A percentile compares a stretch with the other conserved stretches of the same genome.
Conservation (phyloP, 208 protist genomes). For the Jaenimonas drosophilae region DNA sequence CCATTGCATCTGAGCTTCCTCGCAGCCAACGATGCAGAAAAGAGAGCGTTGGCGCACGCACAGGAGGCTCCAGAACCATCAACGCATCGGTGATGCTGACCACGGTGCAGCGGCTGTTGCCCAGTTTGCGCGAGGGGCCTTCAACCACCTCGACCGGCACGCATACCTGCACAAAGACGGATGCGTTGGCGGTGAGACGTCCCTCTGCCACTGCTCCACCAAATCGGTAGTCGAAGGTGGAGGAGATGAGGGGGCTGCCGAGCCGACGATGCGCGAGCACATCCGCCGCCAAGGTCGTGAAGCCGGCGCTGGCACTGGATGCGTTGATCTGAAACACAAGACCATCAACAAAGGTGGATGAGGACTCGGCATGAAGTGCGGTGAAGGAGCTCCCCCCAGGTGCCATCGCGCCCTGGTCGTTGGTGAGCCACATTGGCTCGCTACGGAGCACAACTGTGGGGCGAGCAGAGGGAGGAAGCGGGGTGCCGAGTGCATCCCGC, state of each 20-base stretch:
- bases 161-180: constrained; percentile 68
- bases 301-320: constrained; percentile 30
- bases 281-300: constrained; percentile 59
- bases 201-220: constrained; percentile 26
- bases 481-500: constrained; percentile 39
- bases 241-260: not conserved
- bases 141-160: too few relatives aligned
- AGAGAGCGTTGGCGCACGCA: not conserved
- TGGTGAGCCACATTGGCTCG: constrained; percentile 14
- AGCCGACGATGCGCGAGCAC: constrained; percentile 38
- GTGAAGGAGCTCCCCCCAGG: not conserved
- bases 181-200: constrained; percentile 55
- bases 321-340: constrained; percentile 34
- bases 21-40: constrained; percentile 10
- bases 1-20: too few relatives aligned
- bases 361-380: not conserved
- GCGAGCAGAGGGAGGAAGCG: constrained; percentile 30
- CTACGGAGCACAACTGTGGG: constrained; percentile 50
- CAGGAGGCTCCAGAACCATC: constrained; percentile 60
- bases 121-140: too few relatives aligned
- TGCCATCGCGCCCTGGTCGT: not conserved
- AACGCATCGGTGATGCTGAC: constrained; percentile 64
- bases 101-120: constrained; percentile 41
- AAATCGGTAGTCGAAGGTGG: constrained; percentile 38
- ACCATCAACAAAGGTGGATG: not conserved